phyloP scores from a whole-genome alignment of 1,139 yeast genomes.

The Suhomyces terraborum region DNA sequence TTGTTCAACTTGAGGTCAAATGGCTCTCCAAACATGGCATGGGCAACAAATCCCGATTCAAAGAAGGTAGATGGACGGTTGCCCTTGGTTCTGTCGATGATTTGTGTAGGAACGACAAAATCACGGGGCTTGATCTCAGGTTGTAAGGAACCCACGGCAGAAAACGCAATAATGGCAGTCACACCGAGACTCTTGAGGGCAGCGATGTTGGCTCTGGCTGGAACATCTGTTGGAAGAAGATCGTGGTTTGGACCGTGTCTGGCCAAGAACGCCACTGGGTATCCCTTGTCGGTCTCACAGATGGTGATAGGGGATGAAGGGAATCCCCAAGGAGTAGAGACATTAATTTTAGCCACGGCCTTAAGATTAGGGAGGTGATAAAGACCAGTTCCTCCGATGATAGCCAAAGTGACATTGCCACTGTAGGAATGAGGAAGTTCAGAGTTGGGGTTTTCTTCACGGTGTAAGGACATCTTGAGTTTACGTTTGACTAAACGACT shows the following conservation, averaged over 20 bases:
- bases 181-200: constrained; percentile 89
- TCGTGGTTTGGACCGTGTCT: constrained; percentile 94
- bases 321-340: constrained; percentile 95
- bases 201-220: constrained; percentile 91
- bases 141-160: constrained; percentile 95
- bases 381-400: constrained; percentile 98
- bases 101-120: constrained; percentile 91
- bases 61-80: constrained; percentile 88
- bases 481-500: neutral
- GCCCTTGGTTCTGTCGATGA: constrained; percentile 96
- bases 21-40: constrained; percentile 97
- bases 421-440: constrained; percentile 44
- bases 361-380: constrained; percentile 80
- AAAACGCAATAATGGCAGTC: constrained; percentile 84
- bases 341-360: constrained; percentile 79
- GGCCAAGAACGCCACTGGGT: constrained; percentile 90
- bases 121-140: constrained; percentile 90
- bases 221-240: constrained; percentile 87
- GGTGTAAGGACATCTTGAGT: constrained; percentile 37
- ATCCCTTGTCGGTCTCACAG: constrained; percentile 70
- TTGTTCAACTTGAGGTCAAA: constrained; percentile 75
- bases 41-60: constrained; percentile 93
- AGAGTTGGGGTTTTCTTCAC: constrained; percentile 31
- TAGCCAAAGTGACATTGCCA: constrained; percentile 66
- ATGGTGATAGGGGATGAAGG: constrained; percentile 95